These are phyloP conservation scores for Microcos paniculata DNA, from an alignment of 345 rosid genomes.

Conservation along the genomic window DNA sequence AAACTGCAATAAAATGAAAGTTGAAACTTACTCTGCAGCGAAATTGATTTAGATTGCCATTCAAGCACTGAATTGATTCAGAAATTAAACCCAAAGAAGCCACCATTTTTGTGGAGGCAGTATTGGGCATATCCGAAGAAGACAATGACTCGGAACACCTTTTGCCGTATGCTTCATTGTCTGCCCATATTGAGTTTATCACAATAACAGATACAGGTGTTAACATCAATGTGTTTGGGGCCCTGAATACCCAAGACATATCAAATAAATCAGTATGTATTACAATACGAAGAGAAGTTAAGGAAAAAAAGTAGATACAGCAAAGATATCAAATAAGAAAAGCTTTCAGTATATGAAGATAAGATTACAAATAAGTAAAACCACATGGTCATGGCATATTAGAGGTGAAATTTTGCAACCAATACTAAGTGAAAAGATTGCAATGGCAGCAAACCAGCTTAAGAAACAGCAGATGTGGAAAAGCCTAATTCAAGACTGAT, in stretches of 20 bases:
- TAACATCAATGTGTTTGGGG: constrained; percentile 40
- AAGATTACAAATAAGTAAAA: too few relatives aligned
- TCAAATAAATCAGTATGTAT: constrained; percentile 3
- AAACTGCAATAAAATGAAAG: background rate
- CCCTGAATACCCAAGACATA: constrained; percentile 37
- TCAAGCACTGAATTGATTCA: constrained; percentile 32
- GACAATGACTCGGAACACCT: constrained; percentile 19
- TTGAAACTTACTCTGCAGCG: constrained; percentile 61
- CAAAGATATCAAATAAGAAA: too few relatives aligned
- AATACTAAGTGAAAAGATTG: too few relatives aligned
- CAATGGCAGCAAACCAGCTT: background rate
- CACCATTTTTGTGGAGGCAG: constrained; percentile 20
- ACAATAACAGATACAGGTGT: constrained; percentile 57
- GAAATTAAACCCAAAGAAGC: constrained; percentile 44
- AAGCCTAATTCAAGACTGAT: background rate
- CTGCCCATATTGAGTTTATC: constrained; percentile 43
- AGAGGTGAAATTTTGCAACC: too few relatives aligned
- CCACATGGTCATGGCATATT: too few relatives aligned
- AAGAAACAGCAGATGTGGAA: background rate
- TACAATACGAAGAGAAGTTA: background rate
- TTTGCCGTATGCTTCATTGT: constrained; percentile 26
- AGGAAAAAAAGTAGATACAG: too few relatives aligned
- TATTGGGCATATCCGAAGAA: constrained; percentile 16
- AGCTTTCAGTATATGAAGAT: too few relatives aligned
- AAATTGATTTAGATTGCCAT: constrained; percentile 37